Base-by-base conservation (phyloP, 306 rosid genomes). In the Cucurbita pepo region DNA sequence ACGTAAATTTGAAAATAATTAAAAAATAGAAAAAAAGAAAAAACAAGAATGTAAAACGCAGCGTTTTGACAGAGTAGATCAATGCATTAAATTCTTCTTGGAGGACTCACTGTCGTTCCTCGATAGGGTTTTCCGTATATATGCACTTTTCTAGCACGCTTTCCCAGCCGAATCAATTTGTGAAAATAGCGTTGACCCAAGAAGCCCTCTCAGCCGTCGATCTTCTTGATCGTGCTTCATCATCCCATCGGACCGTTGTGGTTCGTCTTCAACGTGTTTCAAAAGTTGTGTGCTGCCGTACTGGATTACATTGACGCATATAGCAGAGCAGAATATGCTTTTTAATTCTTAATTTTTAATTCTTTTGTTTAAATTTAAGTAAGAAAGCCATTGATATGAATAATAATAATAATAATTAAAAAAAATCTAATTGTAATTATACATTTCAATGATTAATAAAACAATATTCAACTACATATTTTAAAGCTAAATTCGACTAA, bases 41-140 rank as follows among this genome's bases (percentile, higher is more conserved):
- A 30, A 30, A 30, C 34, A 30, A 30, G 34, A 30, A 11, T 63
- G 2, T 5, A 41, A 63, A 63, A 63, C n/a, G 70, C 36, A 18
- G 72, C 55, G 44, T 10, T 56, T 77, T 83, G 79, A 73, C 65
- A 51, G 6, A 7, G 79, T 67, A 1, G 79, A 19, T 77, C 65
- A 52, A 76, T 61, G 82, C 78, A 75, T 83, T 78, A 76, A 80
- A 73, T 79, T 41, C 69, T 54, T 41, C 79, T 56, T 81, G 86
- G 85, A 79, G 73, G 76, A 56, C 65, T 41, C 13, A 36, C 65
- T 79, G 82, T 61, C 76, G 69, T 52, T 79, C 77, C 80, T 56
- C 69, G 65, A 34, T 70, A 70, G 41, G n/a, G 71, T 18, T 10
- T 10, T n/a, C 44, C 52, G 79, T 70, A 74, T 10, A 36, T 78